Percentiles rank a stretch among this genome's conserved stretches.
Evolutionary conservation across 768 basidiomycete genomes (phyloP).

Genomic region (Omphalotus guepiniiformis): DNA sequence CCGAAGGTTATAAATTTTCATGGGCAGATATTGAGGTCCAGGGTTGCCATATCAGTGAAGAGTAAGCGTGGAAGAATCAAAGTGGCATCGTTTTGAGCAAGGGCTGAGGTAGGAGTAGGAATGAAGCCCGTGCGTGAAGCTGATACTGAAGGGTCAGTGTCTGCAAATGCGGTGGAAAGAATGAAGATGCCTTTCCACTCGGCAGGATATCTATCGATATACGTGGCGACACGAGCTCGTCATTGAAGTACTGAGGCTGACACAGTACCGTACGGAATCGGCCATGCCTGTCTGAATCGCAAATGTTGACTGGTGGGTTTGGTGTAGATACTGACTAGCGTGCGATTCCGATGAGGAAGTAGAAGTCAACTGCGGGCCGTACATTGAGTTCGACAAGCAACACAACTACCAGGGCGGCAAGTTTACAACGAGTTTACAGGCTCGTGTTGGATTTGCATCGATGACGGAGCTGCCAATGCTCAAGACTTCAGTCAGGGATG

Average conservation of each 20-base stretch:
- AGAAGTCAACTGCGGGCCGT: conserved; percentile 71
- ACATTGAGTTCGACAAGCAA: conserved; percentile 72
- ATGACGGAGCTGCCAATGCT: conserved; percentile 52
- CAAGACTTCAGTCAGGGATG: conserved; percentile 65
- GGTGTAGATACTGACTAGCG: conserved; percentile 86
- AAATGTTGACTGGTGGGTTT: conserved; percentile 95
- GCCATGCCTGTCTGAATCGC: conserved; percentile 97
- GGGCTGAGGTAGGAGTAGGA: conserved; percentile 43
- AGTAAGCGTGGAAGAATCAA: conserved; percentile 73
- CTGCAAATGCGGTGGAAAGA: conserved; percentile 72
- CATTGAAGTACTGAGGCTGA: conserved; percentile 86
- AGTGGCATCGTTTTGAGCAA: conserved; percentile 44
- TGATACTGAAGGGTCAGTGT: conserved; percentile 75
- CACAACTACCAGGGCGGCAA: conserved; percentile 68
- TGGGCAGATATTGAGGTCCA: conserved; percentile 62
- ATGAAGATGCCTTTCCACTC: conserved; percentile 87
- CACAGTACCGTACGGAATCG: conserved; percentile 92
- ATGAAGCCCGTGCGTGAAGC: conserved; percentile 54
- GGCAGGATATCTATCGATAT: conserved; percentile 83
- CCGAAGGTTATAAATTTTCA: conserved; percentile 66
- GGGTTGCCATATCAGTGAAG: conserved; percentile 67
- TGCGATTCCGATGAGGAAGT: conserved; percentile 77
- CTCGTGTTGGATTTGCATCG: conserved; percentile 41
- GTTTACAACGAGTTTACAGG: conserved; percentile 50
- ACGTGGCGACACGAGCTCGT: conserved; percentile 88